Evolutionary conservation across 2,329 filamentous ascomycete genomes (phyloP), one percentile per base, ranked within the genome.

Genomic region (Sarocladiaceae sp.): DNA sequence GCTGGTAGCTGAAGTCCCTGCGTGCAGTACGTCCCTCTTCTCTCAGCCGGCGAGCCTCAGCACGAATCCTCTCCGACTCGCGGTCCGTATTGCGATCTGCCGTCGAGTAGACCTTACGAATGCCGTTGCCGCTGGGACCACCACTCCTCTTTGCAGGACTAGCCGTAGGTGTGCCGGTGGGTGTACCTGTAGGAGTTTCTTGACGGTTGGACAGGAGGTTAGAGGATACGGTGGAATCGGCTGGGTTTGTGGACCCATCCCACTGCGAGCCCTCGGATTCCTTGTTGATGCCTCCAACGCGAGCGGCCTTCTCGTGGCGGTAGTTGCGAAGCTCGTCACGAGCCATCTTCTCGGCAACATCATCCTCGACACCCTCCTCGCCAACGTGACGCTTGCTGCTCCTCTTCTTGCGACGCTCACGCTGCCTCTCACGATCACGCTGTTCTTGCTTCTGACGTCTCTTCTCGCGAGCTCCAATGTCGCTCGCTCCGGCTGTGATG

Each of bases 241-340:
- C 80, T 40, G 83, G 83, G 62, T 78, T 80, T 15, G 75, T 79
- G 11, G 72, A 78, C 34, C 86, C 87, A 58, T 94, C 86, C 74
- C 88, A 95, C 52, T 79, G 71, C 48, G 81, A 85, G 48, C 83
- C 85, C 53, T 96, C 91, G 33, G 82, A 75, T 53, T 85, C 74
- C 55, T 83, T 82, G 66, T 97, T 97, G 62, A 97, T 69, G 16
- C 91, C 91, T 27, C 91, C 91, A 2, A 97, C 89, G 43, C 85
- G 78, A 1, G 91, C 91, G 2, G 88, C 72, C 61, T 83, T 87
- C 67, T 97, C 91, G 58, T 88, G 76, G 19, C 90, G 85, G 70
- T 97, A 97, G 26, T 80, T 80, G 47, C 84, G 80, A 45, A 97
- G 78, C 48, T 93, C 83, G 37, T 79, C 69, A 53, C 82, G 71